Evolutionary conservation across 257 asterid genomes (phyloP), one percentile per base, ranked within the genome.

Genomic region (Vinca minor): DNA sequence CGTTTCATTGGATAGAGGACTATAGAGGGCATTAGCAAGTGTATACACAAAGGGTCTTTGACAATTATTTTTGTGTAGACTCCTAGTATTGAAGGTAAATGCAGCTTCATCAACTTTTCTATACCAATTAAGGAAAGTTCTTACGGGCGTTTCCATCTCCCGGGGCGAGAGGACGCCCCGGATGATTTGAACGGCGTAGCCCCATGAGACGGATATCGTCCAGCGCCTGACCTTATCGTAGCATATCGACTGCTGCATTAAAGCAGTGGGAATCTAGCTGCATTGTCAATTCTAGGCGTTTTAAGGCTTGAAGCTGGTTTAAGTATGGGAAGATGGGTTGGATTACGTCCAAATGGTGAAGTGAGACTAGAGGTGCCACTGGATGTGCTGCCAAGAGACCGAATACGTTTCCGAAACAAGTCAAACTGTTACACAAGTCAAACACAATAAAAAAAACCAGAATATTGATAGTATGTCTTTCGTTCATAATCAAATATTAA

Each of bases 361-460:
- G 74, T 0, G 87, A 76, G 31, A 82, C 73, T 36, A 82, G 28
- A 14, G 87, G 83, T 15, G 84, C 55, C 1, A 76, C 52, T 10
- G 87, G 87, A 20, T 82, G 87, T 5, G 87, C 84, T 28, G 79
- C 69, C 48, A 82, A 34, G 20, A 82, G 44, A 39, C 87, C 87
- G 34, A 77, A 71, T 2, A 69, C 62, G 29, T 62, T 74, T 7
- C 84, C 84, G 15, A 38, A n/a, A 61, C 25, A 82, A 55, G 72
- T 82, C 87, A n/a, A 76, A 63, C 87, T 82, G 81, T 50, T 60
- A 44, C 0, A n/a, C 25, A 23, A 26, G 14, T 11, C 29, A 7
- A n/a, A 34, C 38, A n/a, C n/a, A n/a, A n/a, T n/a, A n/a, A n/a
- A n/a, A n/a, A n/a, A n/a, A n/a, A n/a, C n/a, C n/a, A n/a, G n/a